Conservation (phyloP, 495 filamentous ascomycete genomes). For the Schizothecium vesticola region DNA sequence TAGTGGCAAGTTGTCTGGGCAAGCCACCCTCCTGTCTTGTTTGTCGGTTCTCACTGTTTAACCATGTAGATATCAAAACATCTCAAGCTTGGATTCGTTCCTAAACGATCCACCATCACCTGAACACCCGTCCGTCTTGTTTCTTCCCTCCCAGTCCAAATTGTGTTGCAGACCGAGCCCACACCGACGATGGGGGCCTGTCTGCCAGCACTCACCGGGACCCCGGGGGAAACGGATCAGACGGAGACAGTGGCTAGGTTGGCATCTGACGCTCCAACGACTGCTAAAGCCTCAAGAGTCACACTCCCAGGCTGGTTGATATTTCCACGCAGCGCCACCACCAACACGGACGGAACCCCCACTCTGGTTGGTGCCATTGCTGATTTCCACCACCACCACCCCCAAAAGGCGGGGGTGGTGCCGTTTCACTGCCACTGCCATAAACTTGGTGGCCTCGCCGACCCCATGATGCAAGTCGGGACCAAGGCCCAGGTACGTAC, state of each 20-base stretch:
- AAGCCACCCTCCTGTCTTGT: not conserved
- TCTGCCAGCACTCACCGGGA: not conserved
- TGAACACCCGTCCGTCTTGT: not conserved
- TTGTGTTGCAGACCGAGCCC: not conserved
- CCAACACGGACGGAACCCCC: not conserved
- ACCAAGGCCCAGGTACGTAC: not conserved
- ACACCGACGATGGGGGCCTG: not conserved
- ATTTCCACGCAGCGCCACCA: not conserved
- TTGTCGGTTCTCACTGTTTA: not conserved
- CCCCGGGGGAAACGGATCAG: not conserved
- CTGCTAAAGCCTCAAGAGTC: not conserved
- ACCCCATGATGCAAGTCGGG: not conserved
- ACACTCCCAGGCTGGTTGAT: not conserved
- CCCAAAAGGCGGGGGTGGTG: constrained; percentile 4
- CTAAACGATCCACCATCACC: not conserved
- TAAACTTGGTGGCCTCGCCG: not conserved
- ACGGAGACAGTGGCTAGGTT: too few species aligned
- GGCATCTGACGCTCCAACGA: too few species aligned
- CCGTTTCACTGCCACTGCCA: not conserved
- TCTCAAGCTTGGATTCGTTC: too few species aligned
- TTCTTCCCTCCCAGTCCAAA: too few species aligned
- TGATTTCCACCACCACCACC: not conserved
- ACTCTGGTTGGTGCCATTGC: not conserved
- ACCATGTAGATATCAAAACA: too few species aligned
- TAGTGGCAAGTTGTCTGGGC: not conserved